Evolutionary conservation across 805 yeast species (phyloP), one percentile per base, ranked within the genome.

Genomic region (Cephaloascus fragrans): DNA sequence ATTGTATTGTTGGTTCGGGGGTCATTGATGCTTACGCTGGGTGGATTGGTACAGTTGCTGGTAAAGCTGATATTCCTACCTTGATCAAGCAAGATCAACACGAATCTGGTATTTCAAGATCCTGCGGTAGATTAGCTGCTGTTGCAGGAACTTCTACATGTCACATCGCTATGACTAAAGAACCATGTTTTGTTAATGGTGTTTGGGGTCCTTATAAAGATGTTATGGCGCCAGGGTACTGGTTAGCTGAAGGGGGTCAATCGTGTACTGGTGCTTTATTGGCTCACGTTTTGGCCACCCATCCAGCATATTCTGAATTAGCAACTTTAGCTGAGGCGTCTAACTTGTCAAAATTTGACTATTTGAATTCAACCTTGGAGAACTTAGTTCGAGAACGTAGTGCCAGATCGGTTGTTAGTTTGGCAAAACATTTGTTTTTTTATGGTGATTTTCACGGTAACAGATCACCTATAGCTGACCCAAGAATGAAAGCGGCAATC

Each of bases 211-310:
- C 98, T 2, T 93, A 93, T 62, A 73, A 88, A 52, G 96, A 89
- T 59, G 95, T 86, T 4, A 72, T 90, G 67, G 83, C 94, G n/a
- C 82, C 83, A 20, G 87, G 80, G 4, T 81, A 69, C 52, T 93
- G 97, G 97, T 70, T 89, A 46, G 96, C 97, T 12, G 98, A 93
- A 62, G 98, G 98, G 55, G 98, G 98, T n/a, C 98, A 93, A 60
- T 82, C 94, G 14, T 84, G 96, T 56, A 93, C 98, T 2, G 98
- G 98, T 49, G 96, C 94, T 23, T 71, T 93, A 32, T 70, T 93
- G 46, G 90, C 93, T 2, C 95, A 86, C 58, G 90, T 90, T 14
- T 61, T 93, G 44, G 71, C 85, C 10, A 81, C 85, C 8, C 97
- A 93, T 55, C 96, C 97, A 0, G 95, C 97, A 0, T 78, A 79